Base-by-base conservation (phyloP, 129 eudicot species). In the Sambucus nigra region DNA sequence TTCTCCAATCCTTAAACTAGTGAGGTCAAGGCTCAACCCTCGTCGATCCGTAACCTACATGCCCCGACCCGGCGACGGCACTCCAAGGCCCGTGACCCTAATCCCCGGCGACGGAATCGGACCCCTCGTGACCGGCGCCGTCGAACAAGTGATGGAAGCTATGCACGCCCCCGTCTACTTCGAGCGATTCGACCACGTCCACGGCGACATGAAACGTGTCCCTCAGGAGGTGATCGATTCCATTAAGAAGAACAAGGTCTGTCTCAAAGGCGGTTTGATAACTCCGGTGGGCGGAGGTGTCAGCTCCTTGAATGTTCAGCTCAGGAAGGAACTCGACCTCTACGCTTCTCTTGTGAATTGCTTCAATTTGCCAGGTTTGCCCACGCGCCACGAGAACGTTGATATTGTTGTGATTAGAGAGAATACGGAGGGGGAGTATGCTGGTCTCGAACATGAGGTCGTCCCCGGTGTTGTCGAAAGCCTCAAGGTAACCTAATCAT, bases 61-160 rank as follows among this genome's bases (percentile, higher is more conserved):
- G 70, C 76, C 73, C 23, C 69, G 69, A 40, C 85, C 72, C 76
- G 93, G 82, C 9, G 71, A 77, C 47, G 84, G 84, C 7, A 50
- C 69, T 0, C 83, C 92, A 1, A 54, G 73, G 5, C 68, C 75
- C 53, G 87, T 86, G 0, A 86, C 95, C 17, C 75, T 86, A 21
- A 86, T 86, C 47, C 92, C 95, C 0, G 95, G 95, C 15, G 95
- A 86, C 66, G 95, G 92, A 3, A 74, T 86, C 52, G 95, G 95
- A 2, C 95, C 92, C 0, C 48, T 86, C 47, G 95, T 86, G 33
- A 86, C 96, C 55, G 72, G 63, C 39, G 93, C 84, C 22, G 96
- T 86, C 15, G 88, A 86, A 51, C 96, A 82, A 38, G 96, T 82
- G 24, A 68, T 86, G 68, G 64, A 62, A 7, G 82, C 93, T 25